These are phyloP conservation scores for Aleurites moluccanus DNA, from an alignment of 441 rosid genomes.

Conservation along the genomic window DNA sequence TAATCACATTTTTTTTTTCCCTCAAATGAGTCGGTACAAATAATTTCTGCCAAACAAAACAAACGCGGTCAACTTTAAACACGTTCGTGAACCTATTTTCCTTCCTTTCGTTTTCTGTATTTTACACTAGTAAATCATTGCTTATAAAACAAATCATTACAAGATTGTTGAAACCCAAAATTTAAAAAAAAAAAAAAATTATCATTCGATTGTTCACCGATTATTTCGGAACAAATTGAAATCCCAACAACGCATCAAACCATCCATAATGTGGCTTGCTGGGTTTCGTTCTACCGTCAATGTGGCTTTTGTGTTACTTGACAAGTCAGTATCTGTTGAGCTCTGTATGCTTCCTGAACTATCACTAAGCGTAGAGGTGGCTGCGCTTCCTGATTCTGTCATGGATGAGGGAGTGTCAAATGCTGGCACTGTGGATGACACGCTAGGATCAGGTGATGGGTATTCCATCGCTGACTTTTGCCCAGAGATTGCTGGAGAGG, in stretches of 20 bases:
- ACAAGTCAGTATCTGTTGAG: constrained; percentile 54
- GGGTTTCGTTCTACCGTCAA: constrained; percentile 70
- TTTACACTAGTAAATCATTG: constrained; percentile 32
- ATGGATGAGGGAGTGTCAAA: constrained; percentile 33
- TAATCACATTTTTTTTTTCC: constrained; percentile 14
- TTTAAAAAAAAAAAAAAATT: no score
- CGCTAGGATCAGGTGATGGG: constrained; percentile 42
- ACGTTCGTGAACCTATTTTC: constrained; percentile 26
- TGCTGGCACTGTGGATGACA: constrained; percentile 27
- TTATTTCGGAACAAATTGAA: constrained; percentile 59
- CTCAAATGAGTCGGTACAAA: constrained; percentile 5
- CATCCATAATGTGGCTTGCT: constrained; percentile 66
- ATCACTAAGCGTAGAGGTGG: constrained; percentile 36
- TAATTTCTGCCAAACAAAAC: constrained; percentile 11
- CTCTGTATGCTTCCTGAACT: constrained; percentile 35
- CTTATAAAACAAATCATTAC: constrained; percentile 41
- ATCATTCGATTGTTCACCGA: constrained; percentile 29
- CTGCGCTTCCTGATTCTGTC: constrained; percentile 32
- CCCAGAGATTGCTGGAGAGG: constrained; percentile 24
- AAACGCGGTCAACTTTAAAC: constrained; percentile 24
- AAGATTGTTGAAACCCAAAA: no score
- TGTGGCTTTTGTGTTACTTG: constrained; percentile 75
- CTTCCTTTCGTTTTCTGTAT: constrained; percentile 24
- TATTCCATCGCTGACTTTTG: constrained; percentile 25
- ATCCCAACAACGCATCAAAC: constrained; percentile 91